phyloP scores from a whole-genome alignment of 768 basidiomycete genomes.

The Clathrus columnatus region DNA sequence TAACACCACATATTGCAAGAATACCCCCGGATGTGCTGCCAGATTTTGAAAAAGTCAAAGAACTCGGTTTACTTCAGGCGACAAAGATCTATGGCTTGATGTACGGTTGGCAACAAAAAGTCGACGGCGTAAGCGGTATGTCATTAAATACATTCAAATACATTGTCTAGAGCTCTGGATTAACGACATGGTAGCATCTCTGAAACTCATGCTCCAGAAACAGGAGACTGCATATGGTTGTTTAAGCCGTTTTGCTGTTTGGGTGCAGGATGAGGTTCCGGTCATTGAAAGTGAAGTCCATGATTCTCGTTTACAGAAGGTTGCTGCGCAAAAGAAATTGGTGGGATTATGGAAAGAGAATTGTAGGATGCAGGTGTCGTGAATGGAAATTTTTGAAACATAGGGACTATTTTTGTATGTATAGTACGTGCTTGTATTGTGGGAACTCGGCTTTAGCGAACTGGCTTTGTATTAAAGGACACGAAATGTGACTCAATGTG shows the following conservation, averaged over 20 bases:
- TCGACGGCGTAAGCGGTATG: conserved; percentile 1
- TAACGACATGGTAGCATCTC: background rate
- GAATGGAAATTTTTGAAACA: background rate
- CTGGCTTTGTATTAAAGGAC: too few species aligned
- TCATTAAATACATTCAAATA: background rate
- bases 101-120: conserved; percentile 4
- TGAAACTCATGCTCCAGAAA: conserved; percentile 8
- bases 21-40: background rate
- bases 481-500: too few species aligned
- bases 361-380: background rate
- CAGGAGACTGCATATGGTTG: conserved; percentile 9
- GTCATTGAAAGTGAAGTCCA: conserved; percentile 1
- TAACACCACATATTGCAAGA: conserved; percentile 1
- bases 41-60: conserved; percentile 11
- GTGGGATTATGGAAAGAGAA: background rate
- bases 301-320: background rate
- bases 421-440: too few species aligned
- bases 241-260: conserved; percentile 10
- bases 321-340: background rate
- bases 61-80: conserved; percentile 8
- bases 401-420: too few species aligned
- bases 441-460: too few species aligned
- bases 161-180: background rate
- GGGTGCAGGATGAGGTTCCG: conserved; percentile 10
- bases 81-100: conserved; percentile 11